phyloP scores from a whole-genome alignment of 352 stramenopile species.

The Pythium sukuiense region DNA sequence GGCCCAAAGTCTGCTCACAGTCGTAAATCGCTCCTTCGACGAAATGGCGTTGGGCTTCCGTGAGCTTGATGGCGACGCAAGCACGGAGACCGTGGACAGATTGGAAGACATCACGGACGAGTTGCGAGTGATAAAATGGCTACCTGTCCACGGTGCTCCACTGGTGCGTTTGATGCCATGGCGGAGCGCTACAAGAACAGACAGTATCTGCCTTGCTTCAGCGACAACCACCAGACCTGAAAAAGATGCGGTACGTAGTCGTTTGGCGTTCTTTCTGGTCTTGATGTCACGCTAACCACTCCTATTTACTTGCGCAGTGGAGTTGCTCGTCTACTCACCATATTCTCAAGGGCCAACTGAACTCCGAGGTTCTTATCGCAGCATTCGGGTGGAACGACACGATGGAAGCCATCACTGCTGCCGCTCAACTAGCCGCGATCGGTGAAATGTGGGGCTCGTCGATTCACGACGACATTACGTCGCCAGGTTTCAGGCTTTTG shows the following conservation, averaged over 20 bases:
- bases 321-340: constrained; percentile 53
- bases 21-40: constrained; percentile 83
- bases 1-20: constrained; percentile 52
- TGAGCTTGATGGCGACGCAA: constrained; percentile 5
- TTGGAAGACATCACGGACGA: constrained; percentile 10
- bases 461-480: background rate
- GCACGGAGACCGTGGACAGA: background rate
- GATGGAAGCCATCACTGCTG: constrained; percentile 32
- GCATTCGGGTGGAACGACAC: constrained; percentile 58
- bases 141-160: constrained; percentile 18
- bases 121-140: constrained; percentile 20
- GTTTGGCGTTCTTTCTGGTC: background rate
- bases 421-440: constrained; percentile 54
- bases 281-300: background rate
- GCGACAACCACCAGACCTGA: constrained; percentile 42
- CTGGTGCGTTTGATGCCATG: constrained; percentile 51
- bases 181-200: constrained; percentile 23
- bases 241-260: constrained; percentile 53
- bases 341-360: constrained; percentile 57
- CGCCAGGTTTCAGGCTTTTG: constrained; percentile 15
- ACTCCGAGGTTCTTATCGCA: constrained; percentile 47
- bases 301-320: constrained; percentile 42
- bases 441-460: constrained; percentile 16
- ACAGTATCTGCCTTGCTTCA: constrained; percentile 33
- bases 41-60: constrained; percentile 36